phyloP scores from a whole-genome alignment of 164 flowering plant species.

The Nelumbo lutea region DNA sequence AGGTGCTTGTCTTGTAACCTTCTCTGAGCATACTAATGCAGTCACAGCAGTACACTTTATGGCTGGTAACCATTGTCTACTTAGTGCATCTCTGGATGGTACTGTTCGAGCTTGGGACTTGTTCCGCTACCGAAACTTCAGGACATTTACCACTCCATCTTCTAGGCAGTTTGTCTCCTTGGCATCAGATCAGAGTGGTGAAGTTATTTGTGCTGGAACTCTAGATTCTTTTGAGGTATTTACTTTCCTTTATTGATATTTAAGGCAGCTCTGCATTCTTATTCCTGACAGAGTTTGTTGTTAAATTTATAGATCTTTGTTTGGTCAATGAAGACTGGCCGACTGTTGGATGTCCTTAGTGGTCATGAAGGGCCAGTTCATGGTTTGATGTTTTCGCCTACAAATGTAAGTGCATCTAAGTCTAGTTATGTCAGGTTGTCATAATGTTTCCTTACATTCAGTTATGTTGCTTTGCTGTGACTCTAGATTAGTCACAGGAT shows the following conservation, averaged over 20 bases:
- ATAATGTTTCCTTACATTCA: not conserved
- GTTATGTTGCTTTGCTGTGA: not conserved
- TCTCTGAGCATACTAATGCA: slow-evolving; percentile 93
- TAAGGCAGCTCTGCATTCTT: not conserved
- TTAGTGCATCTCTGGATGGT: slow-evolving; percentile 98
- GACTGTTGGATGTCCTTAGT: slow-evolving; percentile 85
- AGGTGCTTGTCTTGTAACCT: slow-evolving; percentile 89
- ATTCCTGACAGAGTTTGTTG: slow-evolving; percentile 9
- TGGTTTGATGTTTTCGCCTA: slow-evolving; percentile 91
- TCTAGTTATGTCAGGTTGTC: not conserved
- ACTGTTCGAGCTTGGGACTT: slow-evolving; percentile 99
- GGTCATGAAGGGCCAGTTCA: slow-evolving; percentile 99
- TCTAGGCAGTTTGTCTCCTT: slow-evolving; percentile 93
- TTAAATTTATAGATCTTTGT: slow-evolving; percentile 62
- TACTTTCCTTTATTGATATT: not conserved
- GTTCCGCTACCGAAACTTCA: slow-evolving; percentile 89
- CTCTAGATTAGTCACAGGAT: not conserved
- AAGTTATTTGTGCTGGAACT: slow-evolving; percentile 97
- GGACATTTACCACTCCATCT: slow-evolving; percentile 86
- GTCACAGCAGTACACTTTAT: slow-evolving; percentile 93
- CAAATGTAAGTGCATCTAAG: slow-evolving; percentile 52
- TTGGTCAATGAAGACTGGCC: slow-evolving; percentile 99
- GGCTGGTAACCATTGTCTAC: slow-evolving; percentile 68
- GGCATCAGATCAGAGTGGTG: slow-evolving; percentile 95
- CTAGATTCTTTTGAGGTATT: slow-evolving; percentile 92